phyloP scores from a whole-genome alignment of 2,329 filamentous ascomycete genomes.

The Aspergillus aculeatinus region DNA sequence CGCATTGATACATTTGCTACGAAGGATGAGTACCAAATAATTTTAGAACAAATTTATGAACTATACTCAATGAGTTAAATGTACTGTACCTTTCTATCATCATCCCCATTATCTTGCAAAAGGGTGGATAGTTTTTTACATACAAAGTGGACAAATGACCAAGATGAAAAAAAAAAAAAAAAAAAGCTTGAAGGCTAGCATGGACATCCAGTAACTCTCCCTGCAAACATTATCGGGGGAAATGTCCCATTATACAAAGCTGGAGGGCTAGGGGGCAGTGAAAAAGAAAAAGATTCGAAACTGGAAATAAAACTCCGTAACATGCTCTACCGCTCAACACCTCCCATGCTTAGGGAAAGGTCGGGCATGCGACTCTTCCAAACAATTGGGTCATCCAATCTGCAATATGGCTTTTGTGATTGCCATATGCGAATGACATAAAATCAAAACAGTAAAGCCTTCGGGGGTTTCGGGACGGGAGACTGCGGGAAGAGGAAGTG shows the following conservation, averaged over 20 bases:
- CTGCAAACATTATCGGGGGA: no score
- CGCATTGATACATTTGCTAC: no score
- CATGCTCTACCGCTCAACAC: conserved; percentile 32
- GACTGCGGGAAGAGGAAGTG: conserved; percentile 10
- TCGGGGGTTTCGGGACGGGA: not conserved
- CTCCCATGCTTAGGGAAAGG: conserved; percentile 33
- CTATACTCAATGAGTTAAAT: no score
- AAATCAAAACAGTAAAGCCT: conserved; percentile 2
- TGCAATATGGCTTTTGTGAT: not conserved
- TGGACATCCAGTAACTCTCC: not conserved
- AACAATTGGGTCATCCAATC: conserved; percentile 8
- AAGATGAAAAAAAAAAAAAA: conserved; percentile 3
- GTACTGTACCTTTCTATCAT: conserved; percentile 14
- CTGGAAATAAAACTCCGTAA: conserved; percentile 24
- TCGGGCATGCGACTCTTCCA: conserved; percentile 14
- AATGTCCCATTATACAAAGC: conserved; percentile 16
- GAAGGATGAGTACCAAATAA: no score
- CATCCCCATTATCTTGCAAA: not conserved
- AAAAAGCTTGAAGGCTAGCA: not conserved
- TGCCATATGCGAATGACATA: not conserved
- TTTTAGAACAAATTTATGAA: no score
- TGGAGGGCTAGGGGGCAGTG: conserved; percentile 4
- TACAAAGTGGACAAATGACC: conserved; percentile 13
- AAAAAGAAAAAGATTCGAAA: conserved; percentile 18
- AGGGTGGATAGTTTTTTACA: not conserved